phyloP scores from a whole-genome alignment of 345 rosid genomes.

The Raphanus sativus region DNA sequence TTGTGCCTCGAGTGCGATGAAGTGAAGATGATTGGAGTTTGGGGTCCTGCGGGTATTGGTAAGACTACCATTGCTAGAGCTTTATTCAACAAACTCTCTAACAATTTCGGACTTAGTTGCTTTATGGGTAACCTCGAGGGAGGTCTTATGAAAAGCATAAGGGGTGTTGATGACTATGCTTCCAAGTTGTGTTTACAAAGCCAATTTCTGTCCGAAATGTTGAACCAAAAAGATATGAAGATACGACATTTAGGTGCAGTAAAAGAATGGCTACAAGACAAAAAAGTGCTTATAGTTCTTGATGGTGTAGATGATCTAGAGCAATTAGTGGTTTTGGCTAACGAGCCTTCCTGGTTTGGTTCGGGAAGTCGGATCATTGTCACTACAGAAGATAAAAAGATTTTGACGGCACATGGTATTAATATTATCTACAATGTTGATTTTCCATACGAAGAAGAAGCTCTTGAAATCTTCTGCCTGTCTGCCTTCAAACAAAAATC shows the following conservation, averaged over 20 bases:
- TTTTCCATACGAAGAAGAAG: not conserved
- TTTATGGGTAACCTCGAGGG: not conserved
- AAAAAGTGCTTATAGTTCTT: not conserved
- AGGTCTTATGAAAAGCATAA: not conserved
- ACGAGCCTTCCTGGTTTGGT: constrained; percentile 36
- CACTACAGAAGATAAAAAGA: not conserved
- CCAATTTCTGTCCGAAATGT: not conserved
- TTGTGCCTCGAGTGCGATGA: not conserved
- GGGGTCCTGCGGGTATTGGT: not conserved
- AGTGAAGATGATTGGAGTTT: not conserved
- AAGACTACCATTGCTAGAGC: constrained; percentile 1
- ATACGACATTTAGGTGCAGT: not conserved
- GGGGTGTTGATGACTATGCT: not conserved
- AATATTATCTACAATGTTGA: not conserved
- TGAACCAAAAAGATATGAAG: not conserved
- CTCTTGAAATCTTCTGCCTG: not conserved
- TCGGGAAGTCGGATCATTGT: not conserved
- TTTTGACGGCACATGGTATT: not conserved
- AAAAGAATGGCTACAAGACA: not conserved
- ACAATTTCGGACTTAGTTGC: not conserved
- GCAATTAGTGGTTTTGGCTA: not conserved
- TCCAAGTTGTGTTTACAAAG: not conserved
- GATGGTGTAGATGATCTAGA: not conserved
- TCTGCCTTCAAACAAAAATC: not conserved
- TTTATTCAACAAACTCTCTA: not conserved